phyloP scores from a whole-genome alignment of 176 grass and related monocot species.

The Cymbopogon citratus region DNA sequence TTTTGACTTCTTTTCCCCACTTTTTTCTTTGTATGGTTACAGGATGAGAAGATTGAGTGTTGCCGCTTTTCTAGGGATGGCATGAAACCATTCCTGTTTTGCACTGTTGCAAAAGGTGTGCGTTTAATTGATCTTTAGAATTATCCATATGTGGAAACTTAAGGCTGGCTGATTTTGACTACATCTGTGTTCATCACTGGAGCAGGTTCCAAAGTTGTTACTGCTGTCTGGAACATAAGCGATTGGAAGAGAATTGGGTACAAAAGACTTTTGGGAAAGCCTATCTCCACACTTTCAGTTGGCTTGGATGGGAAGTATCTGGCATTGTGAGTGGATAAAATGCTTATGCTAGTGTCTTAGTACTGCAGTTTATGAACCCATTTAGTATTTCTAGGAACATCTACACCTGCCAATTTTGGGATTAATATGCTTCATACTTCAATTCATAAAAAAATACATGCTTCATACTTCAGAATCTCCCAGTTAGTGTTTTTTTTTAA shows the following conservation, averaged over 20 bases:
- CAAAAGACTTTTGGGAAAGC: constrained; percentile 79
- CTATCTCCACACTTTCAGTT: constrained; percentile 82
- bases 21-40: constrained; percentile 14
- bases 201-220: constrained; percentile 53
- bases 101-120: constrained; percentile 83
- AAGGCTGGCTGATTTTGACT: constrained; percentile 7
- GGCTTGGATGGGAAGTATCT: constrained; percentile 96
- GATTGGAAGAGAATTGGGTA: constrained; percentile 89
- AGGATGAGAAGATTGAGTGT: constrained; percentile 94
- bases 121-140: constrained; percentile 24
- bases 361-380: constrained; percentile 14
- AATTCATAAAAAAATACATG: neutral
- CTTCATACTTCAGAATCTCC: neutral
- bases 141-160: neutral
- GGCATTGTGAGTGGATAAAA: constrained; percentile 69
- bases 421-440: neutral
- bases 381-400: constrained; percentile 13
- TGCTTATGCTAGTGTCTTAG: neutral
- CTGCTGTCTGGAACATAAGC: constrained; percentile 90
- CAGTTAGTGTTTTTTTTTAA: neutral
- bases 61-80: constrained; percentile 98
- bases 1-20: neutral
- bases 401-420: neutral
- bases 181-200: constrained; percentile 29
- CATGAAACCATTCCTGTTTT: constrained; percentile 93